These are phyloP conservation scores for Serendipita vermifera DNA, from an alignment of 768 basidiomycete species.

Conservation along the genomic window DNA sequence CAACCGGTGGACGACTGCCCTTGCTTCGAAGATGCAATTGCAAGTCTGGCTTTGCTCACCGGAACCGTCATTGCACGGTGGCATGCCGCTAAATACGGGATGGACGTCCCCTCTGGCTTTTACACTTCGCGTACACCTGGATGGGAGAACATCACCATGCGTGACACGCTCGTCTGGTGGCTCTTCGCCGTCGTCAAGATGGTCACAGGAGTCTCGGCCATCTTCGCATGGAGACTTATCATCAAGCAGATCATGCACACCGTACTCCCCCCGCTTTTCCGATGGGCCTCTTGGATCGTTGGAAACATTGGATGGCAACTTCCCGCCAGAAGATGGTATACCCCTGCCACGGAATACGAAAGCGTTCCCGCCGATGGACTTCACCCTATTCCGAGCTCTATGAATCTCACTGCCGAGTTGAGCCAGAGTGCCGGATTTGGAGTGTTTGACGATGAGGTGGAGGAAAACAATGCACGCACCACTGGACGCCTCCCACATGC, in stretches of 20 bases:
- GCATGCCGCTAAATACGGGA: slow-evolving; percentile 28
- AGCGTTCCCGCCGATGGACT: slow-evolving; percentile 45
- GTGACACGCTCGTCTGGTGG: slow-evolving; percentile 25
- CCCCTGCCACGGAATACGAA: slow-evolving; percentile 79
- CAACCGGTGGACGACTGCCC: slow-evolving; percentile 95
- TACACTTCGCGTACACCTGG: slow-evolving; percentile 14
- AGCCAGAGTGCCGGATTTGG: background rate
- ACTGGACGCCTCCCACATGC: slow-evolving; percentile 7
- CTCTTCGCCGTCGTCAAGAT: slow-evolving; percentile 35
- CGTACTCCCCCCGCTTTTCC: slow-evolving; percentile 73
- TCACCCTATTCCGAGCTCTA: slow-evolving; percentile 70
- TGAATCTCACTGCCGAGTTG: slow-evolving; percentile 47
- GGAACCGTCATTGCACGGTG: slow-evolving; percentile 63
- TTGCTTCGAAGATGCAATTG: slow-evolving; percentile 95
- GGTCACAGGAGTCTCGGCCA: slow-evolving; percentile 52
- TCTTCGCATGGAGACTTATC: slow-evolving; percentile 79
- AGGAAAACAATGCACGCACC: slow-evolving; percentile 9
- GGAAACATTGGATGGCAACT: slow-evolving; percentile 28
- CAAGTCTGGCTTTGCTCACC: slow-evolving; percentile 71
- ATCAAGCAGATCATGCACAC: slow-evolving; percentile 66
- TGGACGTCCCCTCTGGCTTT: slow-evolving; percentile 12
- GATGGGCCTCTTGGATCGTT: slow-evolving; percentile 52
- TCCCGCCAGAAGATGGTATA: slow-evolving; percentile 79
- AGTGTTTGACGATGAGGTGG: slow-evolving; percentile 11
- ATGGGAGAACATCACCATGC: slow-evolving; percentile 9